A percentile compares a stretch with the other conserved stretches of the same genome.
phyloP scores from a whole-genome alignment of 73 alveolate genomes.

The Tetrahymena thermophila region DNA sequence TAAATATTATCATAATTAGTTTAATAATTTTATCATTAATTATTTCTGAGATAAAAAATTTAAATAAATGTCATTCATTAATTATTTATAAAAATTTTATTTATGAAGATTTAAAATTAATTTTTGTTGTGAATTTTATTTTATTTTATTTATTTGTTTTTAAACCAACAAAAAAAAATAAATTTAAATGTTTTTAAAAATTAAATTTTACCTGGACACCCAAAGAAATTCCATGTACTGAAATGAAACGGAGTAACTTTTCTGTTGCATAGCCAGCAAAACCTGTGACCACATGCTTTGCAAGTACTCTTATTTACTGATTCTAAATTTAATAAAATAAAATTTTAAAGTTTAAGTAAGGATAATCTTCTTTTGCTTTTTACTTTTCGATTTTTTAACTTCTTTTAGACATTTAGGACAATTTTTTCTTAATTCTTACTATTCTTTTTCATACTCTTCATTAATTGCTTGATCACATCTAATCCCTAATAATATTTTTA shows the following conservation, averaged over 20 bases:
- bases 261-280: not conserved
- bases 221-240: not conserved
- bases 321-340: not conserved
- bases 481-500: not conserved
- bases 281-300: not conserved
- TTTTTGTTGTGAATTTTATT: no score
- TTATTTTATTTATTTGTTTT: no score
- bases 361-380: not conserved
- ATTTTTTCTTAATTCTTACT: not conserved
- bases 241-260: not conserved
- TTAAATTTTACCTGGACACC: not conserved
- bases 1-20: not conserved
- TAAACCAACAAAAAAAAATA: no score
- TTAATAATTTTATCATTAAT: not conserved
- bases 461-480: not conserved
- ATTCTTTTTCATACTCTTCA: not conserved
- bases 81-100: no score
- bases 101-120: no score
- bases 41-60: no score
- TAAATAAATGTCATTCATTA: no score
- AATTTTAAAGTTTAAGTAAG: not conserved
- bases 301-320: not conserved
- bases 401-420: not conserved
- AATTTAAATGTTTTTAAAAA: no score
- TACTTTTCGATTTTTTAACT: not conserved